A percentile compares a stretch with the other conserved stretches of the same genome.
phyloP scores from a whole-genome alignment of 2,329 filamentous ascomycete species.

The Alternaria postmessia region DNA sequence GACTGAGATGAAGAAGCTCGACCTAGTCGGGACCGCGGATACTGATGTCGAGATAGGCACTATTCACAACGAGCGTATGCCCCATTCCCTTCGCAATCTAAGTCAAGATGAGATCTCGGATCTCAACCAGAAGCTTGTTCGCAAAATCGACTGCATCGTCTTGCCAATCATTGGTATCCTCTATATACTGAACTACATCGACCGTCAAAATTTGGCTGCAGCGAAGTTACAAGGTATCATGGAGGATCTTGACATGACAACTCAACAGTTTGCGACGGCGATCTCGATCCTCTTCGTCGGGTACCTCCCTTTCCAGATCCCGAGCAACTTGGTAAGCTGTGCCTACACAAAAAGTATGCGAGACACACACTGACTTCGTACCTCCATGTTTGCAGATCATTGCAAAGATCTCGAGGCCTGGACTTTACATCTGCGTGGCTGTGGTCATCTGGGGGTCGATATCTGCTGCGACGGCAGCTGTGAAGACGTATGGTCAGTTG shows the following conservation, averaged over 20 bases:
- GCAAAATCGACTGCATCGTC: background rate
- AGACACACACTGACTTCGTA: too few relatives aligned
- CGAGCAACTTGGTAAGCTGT: background rate
- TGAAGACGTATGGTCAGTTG: background rate
- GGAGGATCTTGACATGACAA: background rate
- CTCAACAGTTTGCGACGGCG: background rate
- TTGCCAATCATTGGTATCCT: background rate
- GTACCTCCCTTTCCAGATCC: background rate
- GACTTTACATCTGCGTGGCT: background rate
- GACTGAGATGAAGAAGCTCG: conserved; percentile 9
- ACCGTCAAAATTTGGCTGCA: background rate
- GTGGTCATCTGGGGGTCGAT: background rate
- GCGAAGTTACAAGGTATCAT: background rate
- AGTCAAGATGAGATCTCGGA: conserved; percentile 25
- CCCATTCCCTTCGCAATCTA: conserved; percentile 23
- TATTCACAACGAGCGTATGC: conserved; percentile 18
- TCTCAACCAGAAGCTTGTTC: conserved; percentile 39
- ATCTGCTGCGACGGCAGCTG: background rate
- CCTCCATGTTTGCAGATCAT: too few relatives aligned
- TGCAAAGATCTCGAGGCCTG: background rate
- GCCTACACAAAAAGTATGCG: too few relatives aligned
- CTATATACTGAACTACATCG: background rate
- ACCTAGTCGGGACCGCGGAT: conserved; percentile 3
- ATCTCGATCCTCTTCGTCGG: background rate
- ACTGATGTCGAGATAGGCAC: conserved; percentile 13